phyloP scores from a whole-genome alignment of 768 basidiomycete species.

The Kwoniella bestiolae region DNA sequence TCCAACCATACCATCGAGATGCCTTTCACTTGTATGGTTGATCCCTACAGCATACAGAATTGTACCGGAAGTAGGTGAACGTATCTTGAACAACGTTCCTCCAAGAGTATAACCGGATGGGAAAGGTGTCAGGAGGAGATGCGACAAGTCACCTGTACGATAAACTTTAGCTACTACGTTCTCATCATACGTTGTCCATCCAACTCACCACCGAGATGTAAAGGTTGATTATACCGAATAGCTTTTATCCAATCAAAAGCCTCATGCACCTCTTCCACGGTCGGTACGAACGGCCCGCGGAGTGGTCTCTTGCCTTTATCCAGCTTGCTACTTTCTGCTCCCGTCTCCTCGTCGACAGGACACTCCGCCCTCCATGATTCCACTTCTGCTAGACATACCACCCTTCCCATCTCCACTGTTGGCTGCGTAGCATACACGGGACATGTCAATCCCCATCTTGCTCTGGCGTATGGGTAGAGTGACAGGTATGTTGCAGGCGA shows the following conservation, averaged over 20 bases:
- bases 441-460: conserved; percentile 83
- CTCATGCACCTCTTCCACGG: conserved; percentile 81
- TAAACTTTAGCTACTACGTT: neutral
- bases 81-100: conserved; percentile 96
- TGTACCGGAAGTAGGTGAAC: conserved; percentile 95
- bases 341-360: conserved; percentile 36
- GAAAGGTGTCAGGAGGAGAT: conserved; percentile 74
- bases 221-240: conserved; percentile 91
- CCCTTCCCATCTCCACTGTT: conserved; percentile 91
- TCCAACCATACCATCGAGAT: conserved; percentile 85
- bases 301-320: conserved; percentile 41
- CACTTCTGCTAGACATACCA: conserved; percentile 85
- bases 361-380: conserved; percentile 66
- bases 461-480: conserved; percentile 88
- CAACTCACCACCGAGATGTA: conserved; percentile 81
- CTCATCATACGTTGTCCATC: conserved; percentile 4
- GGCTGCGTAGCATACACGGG: conserved; percentile 93
- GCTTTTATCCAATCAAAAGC: conserved; percentile 91
- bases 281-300: conserved; percentile 68
- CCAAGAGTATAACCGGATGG: conserved; percentile 93
- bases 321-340: conserved; percentile 5
- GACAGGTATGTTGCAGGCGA: conserved; percentile 88
- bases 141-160: conserved; percentile 45
- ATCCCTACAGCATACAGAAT: conserved; percentile 92
- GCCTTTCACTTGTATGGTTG: conserved; percentile 95